Evolutionary conservation across 1,139 yeast genomes (phyloP), one percentile per base, ranked within the genome.

Genomic region (Hyphopichia burtonii): DNA sequence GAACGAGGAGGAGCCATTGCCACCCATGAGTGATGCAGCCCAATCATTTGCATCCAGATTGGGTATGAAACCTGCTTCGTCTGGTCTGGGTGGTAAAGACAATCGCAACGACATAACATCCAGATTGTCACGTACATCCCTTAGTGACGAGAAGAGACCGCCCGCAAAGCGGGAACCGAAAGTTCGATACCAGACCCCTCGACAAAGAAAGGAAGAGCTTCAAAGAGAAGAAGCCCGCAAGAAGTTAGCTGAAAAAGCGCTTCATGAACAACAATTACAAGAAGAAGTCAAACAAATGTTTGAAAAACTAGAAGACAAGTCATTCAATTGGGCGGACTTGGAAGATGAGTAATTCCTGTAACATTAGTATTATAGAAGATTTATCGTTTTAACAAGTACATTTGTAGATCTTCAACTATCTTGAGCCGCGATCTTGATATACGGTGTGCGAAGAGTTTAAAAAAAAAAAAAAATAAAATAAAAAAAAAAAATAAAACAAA

Each of bases 281-380:
- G 54, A 55, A 27, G 72, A 67, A 40, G 59, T 68, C 16, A 53
- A 58, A 28, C 57, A 56, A 32, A 56, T 68, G 56, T 56, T 67
- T 36, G 63, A 58, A 39, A 64, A 63, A 44, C 56, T 67, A 56
- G 61, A 56, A 31, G 57, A 58, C 42, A 55, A 59, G 17, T 51
- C 60, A 19, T 46, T 61, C 19, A 65, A 58, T 44, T 68, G 74
- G 74, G 74, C 74, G 11, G 68, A 64, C 40, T 42, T 55, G 28
- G 56, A 53, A 39, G 59, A 55, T 38, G 57, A 51, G 3, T 9
- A 25, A 25, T 25, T 10, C 12, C 11, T 25, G 19, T n/a, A 32
- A n/a, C 31, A 12, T n/a, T 28, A 28, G 8, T 20, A 6, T 20
- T 20, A 20, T 20, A 6, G 8, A 6, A 20, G 23, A 20, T 20